phyloP scores from a whole-genome alignment of 164 flowering plant species.

The Vitis amurensis region DNA sequence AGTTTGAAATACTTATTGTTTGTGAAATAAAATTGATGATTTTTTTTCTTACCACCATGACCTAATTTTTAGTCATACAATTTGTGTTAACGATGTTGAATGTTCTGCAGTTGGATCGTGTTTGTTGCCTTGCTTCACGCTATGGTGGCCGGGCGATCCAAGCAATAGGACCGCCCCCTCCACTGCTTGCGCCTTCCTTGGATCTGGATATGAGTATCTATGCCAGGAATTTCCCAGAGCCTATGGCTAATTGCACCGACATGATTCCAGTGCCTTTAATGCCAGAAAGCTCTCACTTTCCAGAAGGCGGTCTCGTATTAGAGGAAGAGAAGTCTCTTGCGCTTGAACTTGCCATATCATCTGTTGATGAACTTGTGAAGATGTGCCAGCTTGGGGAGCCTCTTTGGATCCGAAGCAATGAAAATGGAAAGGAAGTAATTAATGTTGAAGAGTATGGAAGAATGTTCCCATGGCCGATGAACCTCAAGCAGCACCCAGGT shows the following conservation, averaged over 20 bases:
- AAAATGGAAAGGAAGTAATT: conserved; percentile 45
- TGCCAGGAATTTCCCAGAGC: conserved; percentile 57
- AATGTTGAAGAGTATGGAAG: conserved; percentile 69
- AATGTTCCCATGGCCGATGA: conserved; percentile 67
- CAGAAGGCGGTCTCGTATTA: conserved; percentile 26
- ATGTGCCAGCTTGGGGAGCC: conserved; percentile 62
- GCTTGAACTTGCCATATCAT: conserved; percentile 61
- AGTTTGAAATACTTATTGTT: no score
- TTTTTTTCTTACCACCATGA: no score
- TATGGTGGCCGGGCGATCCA: conserved; percentile 52
- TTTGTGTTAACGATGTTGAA: background rate
- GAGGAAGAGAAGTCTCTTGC: conserved; percentile 84
- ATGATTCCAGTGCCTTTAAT: conserved; percentile 40
- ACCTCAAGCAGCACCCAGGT: conserved; percentile 34
- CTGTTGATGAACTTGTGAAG: conserved; percentile 64
- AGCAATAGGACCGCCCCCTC: conserved; percentile 37
- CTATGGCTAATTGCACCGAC: conserved; percentile 30
- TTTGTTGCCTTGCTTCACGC: conserved; percentile 52
- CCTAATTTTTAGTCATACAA: no score
- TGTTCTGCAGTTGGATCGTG: conserved; percentile 67
- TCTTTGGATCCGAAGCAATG: conserved; percentile 60
- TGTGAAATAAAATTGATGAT: no score
- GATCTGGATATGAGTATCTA: conserved; percentile 77
- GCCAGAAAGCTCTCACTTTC: conserved; percentile 35
- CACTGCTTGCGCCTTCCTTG: conserved; percentile 53